Conservation (phyloP, 2,329 filamentous ascomycete species). For the Phialophora macrospora region DNA sequence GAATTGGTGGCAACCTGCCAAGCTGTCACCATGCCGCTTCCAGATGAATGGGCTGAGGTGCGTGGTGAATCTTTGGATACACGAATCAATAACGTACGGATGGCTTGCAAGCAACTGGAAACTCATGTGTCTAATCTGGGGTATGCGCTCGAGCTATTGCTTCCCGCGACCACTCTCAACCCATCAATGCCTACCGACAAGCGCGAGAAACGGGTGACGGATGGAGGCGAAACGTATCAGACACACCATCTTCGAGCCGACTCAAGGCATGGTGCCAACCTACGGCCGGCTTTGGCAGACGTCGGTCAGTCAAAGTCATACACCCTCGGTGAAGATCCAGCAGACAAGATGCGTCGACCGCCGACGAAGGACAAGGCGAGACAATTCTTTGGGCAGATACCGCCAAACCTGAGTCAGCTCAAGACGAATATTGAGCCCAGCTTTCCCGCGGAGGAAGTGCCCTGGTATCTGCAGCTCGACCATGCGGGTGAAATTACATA, state of each 20-base stretch:
- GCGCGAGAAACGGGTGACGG: conserved; percentile 50
- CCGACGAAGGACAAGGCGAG: conserved; percentile 53
- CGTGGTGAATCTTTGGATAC: conserved; percentile 87
- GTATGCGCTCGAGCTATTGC: conserved; percentile 83
- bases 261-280: conserved; percentile 47
- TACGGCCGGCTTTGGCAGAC: conserved; percentile 42
- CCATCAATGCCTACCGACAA: conserved; percentile 57
- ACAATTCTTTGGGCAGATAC: conserved; percentile 55
- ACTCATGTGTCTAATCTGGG: conserved; percentile 85
- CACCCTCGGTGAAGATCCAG: conserved; percentile 44
- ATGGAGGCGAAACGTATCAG: conserved; percentile 53
- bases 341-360: conserved; percentile 47
- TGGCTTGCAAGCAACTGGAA: conserved; percentile 79
- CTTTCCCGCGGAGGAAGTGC: conserved; percentile 72
- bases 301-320: conserved; percentile 55
- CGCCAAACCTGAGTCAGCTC: conserved; percentile 43
- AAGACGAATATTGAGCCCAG: conserved; percentile 27
- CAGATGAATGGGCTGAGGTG: conserved; percentile 95
- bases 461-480: conserved; percentile 83
- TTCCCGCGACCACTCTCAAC: conserved; percentile 72
- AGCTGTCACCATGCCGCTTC: conserved; percentile 84
- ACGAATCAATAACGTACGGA: conserved; percentile 77
- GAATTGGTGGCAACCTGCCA: conserved; percentile 88
- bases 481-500: conserved; percentile 88
- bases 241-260: conserved; percentile 59